phyloP scores from a whole-genome alignment of 352 stramenopile species.

The Elongisporangium anandrum region DNA sequence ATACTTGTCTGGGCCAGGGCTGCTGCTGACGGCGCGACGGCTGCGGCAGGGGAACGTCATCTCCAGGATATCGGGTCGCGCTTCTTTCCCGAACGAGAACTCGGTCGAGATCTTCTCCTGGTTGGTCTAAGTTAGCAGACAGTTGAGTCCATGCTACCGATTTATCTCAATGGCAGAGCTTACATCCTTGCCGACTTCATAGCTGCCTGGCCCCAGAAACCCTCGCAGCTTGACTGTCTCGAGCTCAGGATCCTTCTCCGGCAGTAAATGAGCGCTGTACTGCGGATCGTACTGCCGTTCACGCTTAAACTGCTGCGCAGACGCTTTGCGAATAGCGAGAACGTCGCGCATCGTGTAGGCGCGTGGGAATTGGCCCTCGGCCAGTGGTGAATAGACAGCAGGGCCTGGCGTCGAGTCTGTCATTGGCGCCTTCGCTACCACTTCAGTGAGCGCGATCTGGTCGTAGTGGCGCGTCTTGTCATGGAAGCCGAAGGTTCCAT shows the following conservation, averaged over 20 bases:
- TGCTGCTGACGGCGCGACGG: conserved; percentile 13
- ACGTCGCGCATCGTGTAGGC: conserved; percentile 45
- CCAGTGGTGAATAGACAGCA: conserved; percentile 31
- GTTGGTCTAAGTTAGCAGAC: conserved; percentile 20
- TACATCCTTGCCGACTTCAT: conserved; percentile 50
- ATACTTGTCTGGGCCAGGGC: conserved; percentile 17
- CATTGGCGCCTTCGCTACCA: conserved; percentile 7
- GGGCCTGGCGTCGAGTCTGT: conserved; percentile 14
- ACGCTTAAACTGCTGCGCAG: background rate
- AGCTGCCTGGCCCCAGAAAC: conserved; percentile 47
- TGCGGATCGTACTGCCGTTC: conserved; percentile 1
- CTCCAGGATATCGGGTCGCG: conserved; percentile 40
- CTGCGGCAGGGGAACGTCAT: conserved; percentile 8
- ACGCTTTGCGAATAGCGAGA: conserved; percentile 9
- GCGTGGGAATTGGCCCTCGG: conserved; percentile 34
- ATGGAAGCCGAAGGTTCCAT: conserved; percentile 32
- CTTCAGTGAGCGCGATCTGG: background rate
- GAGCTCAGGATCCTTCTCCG: background rate
- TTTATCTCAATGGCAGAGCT: background rate
- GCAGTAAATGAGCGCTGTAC: conserved; percentile 2
- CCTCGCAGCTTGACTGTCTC: conserved; percentile 18
- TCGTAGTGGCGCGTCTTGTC: conserved; percentile 14
- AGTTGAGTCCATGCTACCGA: background rate
- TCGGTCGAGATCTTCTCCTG: conserved; percentile 33
- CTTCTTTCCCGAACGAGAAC: conserved; percentile 47